A percentile compares a stretch with the other conserved stretches of the same genome.
Conservation (phyloP, 2,329 filamentous ascomycete genomes). For the Alternaria infectoria region DNA sequence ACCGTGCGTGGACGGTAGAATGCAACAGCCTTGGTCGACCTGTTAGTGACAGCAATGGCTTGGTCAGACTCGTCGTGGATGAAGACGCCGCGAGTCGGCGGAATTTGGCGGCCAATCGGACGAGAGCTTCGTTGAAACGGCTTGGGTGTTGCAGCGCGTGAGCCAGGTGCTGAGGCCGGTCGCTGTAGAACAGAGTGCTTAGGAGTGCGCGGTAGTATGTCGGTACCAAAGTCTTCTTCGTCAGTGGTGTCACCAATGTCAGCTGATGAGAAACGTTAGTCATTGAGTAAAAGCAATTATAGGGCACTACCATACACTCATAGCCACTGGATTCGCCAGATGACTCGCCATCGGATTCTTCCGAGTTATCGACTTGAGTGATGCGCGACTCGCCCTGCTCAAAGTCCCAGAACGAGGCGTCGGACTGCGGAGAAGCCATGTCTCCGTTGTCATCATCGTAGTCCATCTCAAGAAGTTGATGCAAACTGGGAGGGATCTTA, state of each 20-base stretch:
- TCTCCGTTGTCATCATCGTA: slow-evolving; percentile 53
- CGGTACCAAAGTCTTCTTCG: slow-evolving; percentile 52
- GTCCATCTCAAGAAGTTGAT: slow-evolving; percentile 71
- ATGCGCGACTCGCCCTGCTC: slow-evolving; percentile 55
- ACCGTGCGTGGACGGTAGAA: slow-evolving; percentile 50
- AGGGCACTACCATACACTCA: slow-evolving; percentile 59
- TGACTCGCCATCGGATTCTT: slow-evolving; percentile 51
- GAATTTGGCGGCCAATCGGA: slow-evolving; percentile 34
- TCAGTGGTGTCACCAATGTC: slow-evolving; percentile 68
- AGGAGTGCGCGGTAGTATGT: slow-evolving; percentile 56
- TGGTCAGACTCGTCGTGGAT: slow-evolving; percentile 44
- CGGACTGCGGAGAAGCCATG: slow-evolving; percentile 50
- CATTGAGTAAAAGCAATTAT: slow-evolving; percentile 25
- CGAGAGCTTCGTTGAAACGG: slow-evolving; percentile 45
- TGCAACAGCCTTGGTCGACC: slow-evolving; percentile 48
- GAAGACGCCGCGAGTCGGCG: slow-evolving; percentile 45
- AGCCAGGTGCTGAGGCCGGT: slow-evolving; percentile 54
- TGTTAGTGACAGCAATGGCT: slow-evolving; percentile 52
- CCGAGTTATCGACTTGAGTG: slow-evolving; percentile 40
- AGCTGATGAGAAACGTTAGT: slow-evolving; percentile 58
- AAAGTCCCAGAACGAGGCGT: slow-evolving; percentile 68
- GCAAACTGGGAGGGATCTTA: slow-evolving; percentile 73
- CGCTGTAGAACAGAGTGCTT: slow-evolving; percentile 56
- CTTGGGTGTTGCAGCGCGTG: slow-evolving; percentile 44
- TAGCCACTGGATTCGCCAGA: slow-evolving; percentile 61